Base-by-base conservation (phyloP, 768 basidiomycete species). In the Russula earlei region DNA sequence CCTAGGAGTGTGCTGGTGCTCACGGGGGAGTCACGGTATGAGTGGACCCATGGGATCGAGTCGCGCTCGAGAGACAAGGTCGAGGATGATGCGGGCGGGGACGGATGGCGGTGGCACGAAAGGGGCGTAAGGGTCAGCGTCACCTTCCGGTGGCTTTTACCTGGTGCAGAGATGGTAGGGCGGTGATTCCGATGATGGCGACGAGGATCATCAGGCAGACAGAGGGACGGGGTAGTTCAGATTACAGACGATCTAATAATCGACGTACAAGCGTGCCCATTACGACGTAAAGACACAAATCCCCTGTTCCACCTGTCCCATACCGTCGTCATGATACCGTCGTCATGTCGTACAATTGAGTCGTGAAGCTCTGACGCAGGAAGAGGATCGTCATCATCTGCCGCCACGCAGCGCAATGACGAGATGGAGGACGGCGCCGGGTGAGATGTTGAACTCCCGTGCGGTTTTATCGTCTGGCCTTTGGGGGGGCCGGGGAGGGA, bases 351-450 rank as follows among this genome's bases (percentile, higher is more conserved):
- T n/a, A 41, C 17, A 10, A 41, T 33, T 12, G 47, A 33, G 2
- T 19, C 29, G 15, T 42, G 50, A 48, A n/a, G 15, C n/a, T n/a
- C 11, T 34, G 41, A 14, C n/a, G 27, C 43, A 48, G n/a, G n/a
- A n/a, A n/a, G n/a, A n/a, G n/a, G n/a, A n/a, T n/a, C n/a, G n/a
- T n/a, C n/a, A n/a, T 77, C 72, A 83, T 70, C 71, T 73, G 17
- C 95, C 95, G 42, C 95, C 95, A 70, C 95, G 91, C 41, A 98
- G 81, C 7, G 95, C 92, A 45, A 98, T 83, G 54, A 97, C 95
- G 48, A 98, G 76, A 74, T 98, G 95, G 63, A 98, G 82, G 25
- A 90, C 87, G 22, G 88, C 79, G 53, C 95, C 94, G 3, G 91
- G 84, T 22, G 73, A 67, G 68, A 98, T 85, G 68, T 87, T 89